A percentile compares a stretch with the other conserved stretches of the same genome.
phyloP scores from a whole-genome alignment of 176 grass and related monocot species.

The Phoenix dactylifera region DNA sequence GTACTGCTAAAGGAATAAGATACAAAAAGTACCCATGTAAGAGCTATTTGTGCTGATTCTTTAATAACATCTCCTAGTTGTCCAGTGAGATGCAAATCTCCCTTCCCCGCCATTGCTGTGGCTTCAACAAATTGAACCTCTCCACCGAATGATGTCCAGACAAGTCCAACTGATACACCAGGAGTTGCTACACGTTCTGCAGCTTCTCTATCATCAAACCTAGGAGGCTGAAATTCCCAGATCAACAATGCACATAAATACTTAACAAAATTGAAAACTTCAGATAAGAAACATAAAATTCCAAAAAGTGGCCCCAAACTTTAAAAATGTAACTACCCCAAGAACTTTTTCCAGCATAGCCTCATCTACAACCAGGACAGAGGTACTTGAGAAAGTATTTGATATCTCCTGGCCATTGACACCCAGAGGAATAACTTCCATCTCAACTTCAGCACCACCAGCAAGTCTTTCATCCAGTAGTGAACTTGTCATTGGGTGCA shows the following conservation, averaged over 20 bases:
- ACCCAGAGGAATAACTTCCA: constrained; percentile 96
- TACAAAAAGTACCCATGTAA: constrained; percentile 63
- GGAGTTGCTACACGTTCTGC: constrained; percentile 79
- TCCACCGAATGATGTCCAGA: constrained; percentile 92
- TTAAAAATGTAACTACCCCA: constrained; percentile 49
- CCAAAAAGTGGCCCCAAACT: background rate
- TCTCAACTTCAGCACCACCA: constrained; percentile 77
- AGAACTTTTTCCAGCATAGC: constrained; percentile 96
- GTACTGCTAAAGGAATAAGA: too few species aligned
- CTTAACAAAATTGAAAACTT: background rate
- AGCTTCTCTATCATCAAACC: constrained; percentile 81
- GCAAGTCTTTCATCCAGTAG: constrained; percentile 62
- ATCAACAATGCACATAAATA: constrained; percentile 7
- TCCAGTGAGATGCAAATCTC: constrained; percentile 92
- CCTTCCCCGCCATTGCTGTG: constrained; percentile 85
- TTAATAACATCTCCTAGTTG: constrained; percentile 99
- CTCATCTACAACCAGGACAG: constrained; percentile 65
- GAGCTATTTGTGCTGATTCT: constrained; percentile 95
- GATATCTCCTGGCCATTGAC: constrained; percentile 65
- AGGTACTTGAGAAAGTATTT: constrained; percentile 51
- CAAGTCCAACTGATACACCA: constrained; percentile 84
- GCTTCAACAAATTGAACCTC: constrained; percentile 97
- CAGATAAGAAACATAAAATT: background rate
- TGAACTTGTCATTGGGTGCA: constrained; percentile 43
- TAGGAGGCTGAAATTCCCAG: constrained; percentile 61